A percentile compares a stretch with the other conserved stretches of the same genome.
Conservation (phyloP, 768 basidiomycete genomes). For the Tubosaeta sp. region DNA sequence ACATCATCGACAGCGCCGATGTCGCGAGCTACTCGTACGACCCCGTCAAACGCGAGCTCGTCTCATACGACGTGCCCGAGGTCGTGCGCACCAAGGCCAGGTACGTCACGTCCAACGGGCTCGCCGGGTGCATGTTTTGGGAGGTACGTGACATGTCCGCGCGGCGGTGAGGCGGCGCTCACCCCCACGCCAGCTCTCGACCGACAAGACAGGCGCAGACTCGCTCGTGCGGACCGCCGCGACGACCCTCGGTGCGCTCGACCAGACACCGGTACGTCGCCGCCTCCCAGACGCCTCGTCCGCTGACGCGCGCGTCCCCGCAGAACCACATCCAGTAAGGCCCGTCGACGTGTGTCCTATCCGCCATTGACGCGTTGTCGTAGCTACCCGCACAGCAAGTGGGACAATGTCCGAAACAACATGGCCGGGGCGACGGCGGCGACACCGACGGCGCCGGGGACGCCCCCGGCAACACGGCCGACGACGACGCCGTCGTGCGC, state of each 20-base stretch:
- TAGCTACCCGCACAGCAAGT: slow-evolving; percentile 65
- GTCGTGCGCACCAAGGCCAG: slow-evolving; percentile 63
- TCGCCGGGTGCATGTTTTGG: slow-evolving; percentile 77
- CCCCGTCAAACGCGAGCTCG: slow-evolving; percentile 56
- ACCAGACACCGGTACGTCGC: slow-evolving; percentile 42
- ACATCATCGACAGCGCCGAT: slow-evolving; percentile 63
- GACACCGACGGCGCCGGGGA: neutral
- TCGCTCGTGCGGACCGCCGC: slow-evolving; percentile 55
- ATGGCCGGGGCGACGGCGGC: slow-evolving; percentile 38
- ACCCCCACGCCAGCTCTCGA: slow-evolving; percentile 39
- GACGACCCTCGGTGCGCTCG: slow-evolving; percentile 46
- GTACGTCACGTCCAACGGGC: slow-evolving; percentile 55
- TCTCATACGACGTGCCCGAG: slow-evolving; percentile 73
- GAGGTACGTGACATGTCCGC: slow-evolving; percentile 40
- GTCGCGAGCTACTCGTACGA: slow-evolving; percentile 81
- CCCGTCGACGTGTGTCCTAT: neutral
- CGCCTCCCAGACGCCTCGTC: neutral
- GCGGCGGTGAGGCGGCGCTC: neutral
- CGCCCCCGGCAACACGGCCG: neutral
- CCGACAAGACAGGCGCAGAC: slow-evolving; percentile 53
- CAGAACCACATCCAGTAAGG: slow-evolving; percentile 60
- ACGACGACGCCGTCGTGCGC: neutral
- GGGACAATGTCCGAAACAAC: slow-evolving; percentile 65
- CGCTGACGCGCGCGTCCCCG: neutral
- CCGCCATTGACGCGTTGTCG: neutral